These are phyloP conservation scores for Hydnomerulius pinastri DNA, from an alignment of 768 basidiomycete species.

Conservation along the genomic window DNA sequence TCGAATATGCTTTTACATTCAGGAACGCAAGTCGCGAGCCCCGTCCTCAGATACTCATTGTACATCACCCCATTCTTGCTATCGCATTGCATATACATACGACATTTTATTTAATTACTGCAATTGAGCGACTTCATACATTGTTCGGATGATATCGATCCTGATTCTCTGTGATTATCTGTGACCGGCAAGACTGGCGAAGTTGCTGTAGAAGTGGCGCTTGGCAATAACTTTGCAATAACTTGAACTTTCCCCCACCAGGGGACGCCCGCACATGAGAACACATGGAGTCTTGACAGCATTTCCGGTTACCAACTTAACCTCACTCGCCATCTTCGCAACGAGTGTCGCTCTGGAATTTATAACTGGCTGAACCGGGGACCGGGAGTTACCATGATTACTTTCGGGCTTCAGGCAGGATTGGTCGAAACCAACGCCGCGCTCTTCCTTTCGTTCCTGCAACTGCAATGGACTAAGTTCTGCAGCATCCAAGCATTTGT, in stretches of 20 bases:
- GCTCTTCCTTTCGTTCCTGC: neutral
- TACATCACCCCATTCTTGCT: conserved; percentile 21
- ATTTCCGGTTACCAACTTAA: neutral
- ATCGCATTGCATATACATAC: conserved; percentile 9
- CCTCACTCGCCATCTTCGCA: neutral
- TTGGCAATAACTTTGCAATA: too few species aligned
- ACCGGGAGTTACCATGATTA: neutral
- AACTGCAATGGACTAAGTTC: neutral
- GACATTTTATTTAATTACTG: conserved; percentile 1
- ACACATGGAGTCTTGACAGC: neutral
- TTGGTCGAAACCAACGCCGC: neutral
- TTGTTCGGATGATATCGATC: neutral
- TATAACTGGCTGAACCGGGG: neutral
- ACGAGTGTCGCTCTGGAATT: too few species aligned
- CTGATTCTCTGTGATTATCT: neutral
- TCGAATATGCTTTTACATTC: neutral
- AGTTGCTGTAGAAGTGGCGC: neutral
- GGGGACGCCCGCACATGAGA: too few species aligned
- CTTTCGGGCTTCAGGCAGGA: neutral
- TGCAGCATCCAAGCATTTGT: neutral
- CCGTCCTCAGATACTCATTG: conserved; percentile 16
- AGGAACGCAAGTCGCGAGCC: too few species aligned
- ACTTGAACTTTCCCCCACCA: too few species aligned
- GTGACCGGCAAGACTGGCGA: neutral
- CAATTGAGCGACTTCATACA: neutral